Percentiles rank a stretch among this genome's conserved stretches.
phyloP scores from a whole-genome alignment of 2,329 filamentous ascomycete genomes.

The Microdochium nivale region DNA sequence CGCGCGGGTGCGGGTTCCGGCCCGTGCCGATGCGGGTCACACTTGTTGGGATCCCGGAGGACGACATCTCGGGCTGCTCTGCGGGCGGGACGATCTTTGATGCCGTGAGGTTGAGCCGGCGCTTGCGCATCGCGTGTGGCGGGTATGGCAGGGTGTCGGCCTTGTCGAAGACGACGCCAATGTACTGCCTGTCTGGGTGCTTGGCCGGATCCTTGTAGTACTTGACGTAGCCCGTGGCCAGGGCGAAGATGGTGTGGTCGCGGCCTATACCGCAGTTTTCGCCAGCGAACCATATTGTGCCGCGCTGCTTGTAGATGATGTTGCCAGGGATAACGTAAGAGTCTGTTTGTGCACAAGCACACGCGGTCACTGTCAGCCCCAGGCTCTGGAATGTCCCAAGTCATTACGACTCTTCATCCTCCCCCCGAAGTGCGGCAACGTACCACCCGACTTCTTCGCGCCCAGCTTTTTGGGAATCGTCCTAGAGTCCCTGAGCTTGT shows the following conservation, averaged over 20 bases:
- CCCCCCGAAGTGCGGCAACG: conserved; percentile 18
- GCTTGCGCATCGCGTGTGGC: conserved; percentile 61
- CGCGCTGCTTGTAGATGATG: conserved; percentile 96
- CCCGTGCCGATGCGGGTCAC: conserved; percentile 26
- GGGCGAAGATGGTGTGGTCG: conserved; percentile 91
- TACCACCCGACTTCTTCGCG: conserved; percentile 86
- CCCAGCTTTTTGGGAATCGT: conserved; percentile 75
- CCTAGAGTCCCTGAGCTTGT: conserved; percentile 55
- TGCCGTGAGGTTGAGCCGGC: conserved; percentile 66
- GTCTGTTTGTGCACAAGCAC: conserved; percentile 39
- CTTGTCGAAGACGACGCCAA: conserved; percentile 84
- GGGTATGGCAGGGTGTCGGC: conserved; percentile 72
- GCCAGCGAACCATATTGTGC: conserved; percentile 88
- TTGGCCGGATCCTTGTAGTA: conserved; percentile 85
- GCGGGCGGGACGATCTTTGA: conserved; percentile 29
- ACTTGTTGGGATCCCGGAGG: conserved; percentile 41
- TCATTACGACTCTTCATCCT: too few species aligned
- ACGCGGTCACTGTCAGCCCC: background rate
- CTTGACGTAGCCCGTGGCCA: conserved; percentile 80
- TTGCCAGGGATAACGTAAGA: conserved; percentile 93
- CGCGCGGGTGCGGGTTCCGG: conserved; percentile 22
- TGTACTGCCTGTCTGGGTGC: conserved; percentile 86
- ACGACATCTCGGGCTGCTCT: conserved; percentile 28
- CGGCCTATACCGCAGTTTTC: conserved; percentile 94
- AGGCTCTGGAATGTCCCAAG: too few species aligned